Base-by-base conservation (phyloP, 106 monocot genomes). In the Platanthera guangdongensis region DNA sequence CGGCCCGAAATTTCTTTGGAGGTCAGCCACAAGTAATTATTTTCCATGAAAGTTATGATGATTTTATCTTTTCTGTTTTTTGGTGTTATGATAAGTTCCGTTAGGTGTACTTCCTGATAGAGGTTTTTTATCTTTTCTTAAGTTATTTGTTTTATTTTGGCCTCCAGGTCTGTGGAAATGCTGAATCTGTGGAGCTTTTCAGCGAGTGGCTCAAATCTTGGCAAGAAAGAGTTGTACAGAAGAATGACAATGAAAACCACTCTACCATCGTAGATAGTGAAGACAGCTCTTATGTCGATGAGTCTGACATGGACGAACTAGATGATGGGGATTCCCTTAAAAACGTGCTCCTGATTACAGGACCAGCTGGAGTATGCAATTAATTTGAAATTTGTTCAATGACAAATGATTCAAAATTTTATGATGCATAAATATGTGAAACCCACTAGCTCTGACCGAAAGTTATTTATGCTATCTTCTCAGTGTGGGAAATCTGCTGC, bases 401-500 rank as follows among this genome's bases (percentile, higher is more conserved):
- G 13, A 51, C 30, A 39, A 74, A 55, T 55, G 9, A 54, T 74
- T 54, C 48, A 50, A 28, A 62, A 60, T 19, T 72, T 50, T 72
- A 13, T n/a, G 30, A 45, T 32, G 8, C 4, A 39, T 51, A 16
- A 49, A 8, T 55, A 52, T 13, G 32, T 49, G 15, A 30, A 55
- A 51, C 10, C 52, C 39, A 28, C 50, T 16, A 50, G 14, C 7
- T 48, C 9, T 67, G 14, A 55, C 60, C 71, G 30, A 77, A 22
- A 77, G 16, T 73, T 68, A 3, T 7, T 39, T 39, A 53, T 65
- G 60, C 16, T 77, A 49, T 53, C 15, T 74, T 73, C 88, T 51
- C 78, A 99, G 97, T 85, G 92, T 87, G 97, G 97, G 78, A 99
- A 99, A 82, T 92, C 97, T 83, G 91, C 97, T 82, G 89, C 97